Evolutionary conservation across 2,329 filamentous ascomycete genomes (phyloP), one percentile per base, ranked within the genome.

Genomic region (Stagonosporopsis rhizophila): DNA sequence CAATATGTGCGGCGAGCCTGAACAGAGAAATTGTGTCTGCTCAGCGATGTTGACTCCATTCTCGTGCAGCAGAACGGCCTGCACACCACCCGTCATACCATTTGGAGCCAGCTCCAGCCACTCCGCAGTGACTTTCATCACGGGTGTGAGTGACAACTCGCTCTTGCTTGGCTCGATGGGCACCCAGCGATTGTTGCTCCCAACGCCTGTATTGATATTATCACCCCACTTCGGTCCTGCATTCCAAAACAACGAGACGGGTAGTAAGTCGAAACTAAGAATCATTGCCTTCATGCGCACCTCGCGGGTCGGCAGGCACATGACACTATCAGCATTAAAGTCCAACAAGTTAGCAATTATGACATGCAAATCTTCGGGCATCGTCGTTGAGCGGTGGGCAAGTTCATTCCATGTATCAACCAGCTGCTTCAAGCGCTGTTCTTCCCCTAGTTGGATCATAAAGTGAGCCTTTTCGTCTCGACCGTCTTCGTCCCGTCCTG

Each of bases 321-420:
- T 40, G 17, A 55, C 47, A 12, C 46, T 30, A 27, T 49, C 52
- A 20, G 53, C 54, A 30, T 57, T 52, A 37, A 57, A 57, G 30
- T 57, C 54, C 4, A 57, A 35, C 20, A 57, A 20, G n/a, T 57
- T 57, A 5, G 54, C 48, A 19, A 57, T 46, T 22, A 57, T 57
- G 34, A 48, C 38, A 39, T 52, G 54, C 22, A 52, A n/a, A 34
- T 57, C 54, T 32, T 52, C 47, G 17, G 54, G 47, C 48, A 47
- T 52, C n/a, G 54, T 57, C 3, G 54, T 57, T 17, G 54, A 57
- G 37, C 54, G 53, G 19, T 56, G 46, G 27, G 42, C 41, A 5
- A 56, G 27, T 25, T 49, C 45, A 17, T 56, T 56, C 52, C 46
- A 56, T 3, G 52, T 54, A 9, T 48, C 44, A 17, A 56, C 53